These are phyloP conservation scores for Trichoderma brevicompactum DNA, from an alignment of 2,329 filamentous ascomycete genomes.

Conservation along the genomic window DNA sequence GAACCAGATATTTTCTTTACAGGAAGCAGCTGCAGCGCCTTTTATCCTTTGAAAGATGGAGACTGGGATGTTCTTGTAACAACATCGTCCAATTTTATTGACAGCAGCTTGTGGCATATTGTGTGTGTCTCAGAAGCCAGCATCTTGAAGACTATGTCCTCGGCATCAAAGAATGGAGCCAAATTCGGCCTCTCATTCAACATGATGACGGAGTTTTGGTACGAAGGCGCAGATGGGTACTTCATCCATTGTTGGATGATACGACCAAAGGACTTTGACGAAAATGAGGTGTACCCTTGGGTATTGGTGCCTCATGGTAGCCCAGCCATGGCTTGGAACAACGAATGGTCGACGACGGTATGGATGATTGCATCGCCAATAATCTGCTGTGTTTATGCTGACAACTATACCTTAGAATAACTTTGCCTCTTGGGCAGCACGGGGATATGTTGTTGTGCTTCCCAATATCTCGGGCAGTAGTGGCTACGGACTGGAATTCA, in stretches of 20 bases:
- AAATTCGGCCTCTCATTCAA: slow-evolving; percentile 42
- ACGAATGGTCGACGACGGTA: slow-evolving; percentile 55
- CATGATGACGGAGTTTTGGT: slow-evolving; percentile 50
- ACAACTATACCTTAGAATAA: slow-evolving; percentile 50
- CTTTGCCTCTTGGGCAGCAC: slow-evolving; percentile 60
- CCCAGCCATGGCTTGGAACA: slow-evolving; percentile 54
- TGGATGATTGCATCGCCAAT: slow-evolving; percentile 27
- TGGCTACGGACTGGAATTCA: slow-evolving; percentile 55
- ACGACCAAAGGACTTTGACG: slow-evolving; percentile 45
- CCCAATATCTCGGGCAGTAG: slow-evolving; percentile 64
- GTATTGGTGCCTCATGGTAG: slow-evolving; percentile 46
- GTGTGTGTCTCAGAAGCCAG: slow-evolving; percentile 35
- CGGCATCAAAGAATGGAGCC: slow-evolving; percentile 39
- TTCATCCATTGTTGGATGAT: slow-evolving; percentile 48
- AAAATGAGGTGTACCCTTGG: slow-evolving; percentile 44
- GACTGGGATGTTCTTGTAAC: slow-evolving; percentile 42
- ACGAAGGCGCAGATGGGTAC: slow-evolving; percentile 43
- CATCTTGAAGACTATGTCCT: slow-evolving; percentile 39
- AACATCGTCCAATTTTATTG: slow-evolving; percentile 45
- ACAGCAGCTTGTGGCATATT: slow-evolving; percentile 46
- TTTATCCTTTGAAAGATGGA: slow-evolving; percentile 37
- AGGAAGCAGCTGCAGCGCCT: slow-evolving; percentile 38
- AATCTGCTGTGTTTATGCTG: background rate
- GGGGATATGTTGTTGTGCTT: slow-evolving; percentile 63
- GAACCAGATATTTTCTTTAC: slow-evolving; percentile 36